Percentiles rank a stretch among this genome's conserved stretches.
Evolutionary conservation across 495 filamentous ascomycete species (phyloP).

Genomic region (Neurospora tetrasperma): DNA sequence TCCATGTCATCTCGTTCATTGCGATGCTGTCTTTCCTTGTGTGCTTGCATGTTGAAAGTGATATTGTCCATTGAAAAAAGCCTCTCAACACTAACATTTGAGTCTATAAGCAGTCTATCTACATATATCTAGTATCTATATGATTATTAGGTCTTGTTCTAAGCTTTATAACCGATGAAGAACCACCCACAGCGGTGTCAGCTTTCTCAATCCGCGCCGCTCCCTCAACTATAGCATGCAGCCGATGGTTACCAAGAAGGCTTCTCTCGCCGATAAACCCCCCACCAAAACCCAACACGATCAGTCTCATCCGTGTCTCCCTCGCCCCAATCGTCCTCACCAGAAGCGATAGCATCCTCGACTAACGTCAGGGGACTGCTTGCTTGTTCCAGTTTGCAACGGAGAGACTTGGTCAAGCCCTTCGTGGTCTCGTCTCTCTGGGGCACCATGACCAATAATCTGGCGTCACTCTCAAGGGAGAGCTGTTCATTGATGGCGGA

Average conservation of each 20-base stretch:
- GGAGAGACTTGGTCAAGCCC: conserved; percentile 20
- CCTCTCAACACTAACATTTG: neutral
- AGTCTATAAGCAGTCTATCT: neutral
- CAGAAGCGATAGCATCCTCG: conserved; percentile 26
- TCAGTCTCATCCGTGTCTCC: conserved; percentile 26
- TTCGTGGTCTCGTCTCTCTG: conserved; percentile 32
- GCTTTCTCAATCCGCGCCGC: neutral
- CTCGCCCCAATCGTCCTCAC: conserved; percentile 38
- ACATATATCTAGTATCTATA: neutral
- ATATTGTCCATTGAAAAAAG: neutral
- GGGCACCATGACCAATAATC: conserved; percentile 36
- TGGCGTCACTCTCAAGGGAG: conserved; percentile 20
- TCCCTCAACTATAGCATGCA: neutral
- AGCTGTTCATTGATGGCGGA: conserved; percentile 33
- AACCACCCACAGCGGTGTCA: neutral
- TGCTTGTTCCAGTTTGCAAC: conserved; percentile 13
- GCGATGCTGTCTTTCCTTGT: neutral
- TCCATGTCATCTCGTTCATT: neutral
- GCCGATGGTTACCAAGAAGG: neutral
- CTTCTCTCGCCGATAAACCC: conserved; percentile 25
- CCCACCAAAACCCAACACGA: conserved; percentile 37
- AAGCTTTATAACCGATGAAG: neutral
- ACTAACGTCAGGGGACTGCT: conserved; percentile 18
- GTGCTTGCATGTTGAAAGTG: no score
- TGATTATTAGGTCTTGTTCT: neutral